phyloP scores from a whole-genome alignment of 1,284 basidiomycete species.

The Heterobasidion occidentale region DNA sequence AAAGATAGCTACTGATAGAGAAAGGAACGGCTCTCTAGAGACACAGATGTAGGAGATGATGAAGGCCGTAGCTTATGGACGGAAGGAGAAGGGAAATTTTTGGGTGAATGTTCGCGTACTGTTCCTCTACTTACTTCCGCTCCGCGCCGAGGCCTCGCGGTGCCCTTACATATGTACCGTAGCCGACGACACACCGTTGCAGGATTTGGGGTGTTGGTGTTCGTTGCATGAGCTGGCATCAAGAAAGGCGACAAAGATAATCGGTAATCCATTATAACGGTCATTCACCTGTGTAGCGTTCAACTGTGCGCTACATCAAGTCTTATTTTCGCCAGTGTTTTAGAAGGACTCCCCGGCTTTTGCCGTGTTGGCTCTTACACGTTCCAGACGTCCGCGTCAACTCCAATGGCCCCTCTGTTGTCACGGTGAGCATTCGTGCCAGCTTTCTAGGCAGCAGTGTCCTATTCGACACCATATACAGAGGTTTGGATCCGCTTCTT shows the following conservation, averaged over 20 bases:
- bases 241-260: too few relatives aligned
- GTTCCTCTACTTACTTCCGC: background rate
- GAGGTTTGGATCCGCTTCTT: slow-evolving; percentile 63
- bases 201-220: too few relatives aligned
- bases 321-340: too few relatives aligned
- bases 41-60: background rate
- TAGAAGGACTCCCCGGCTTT: too few relatives aligned
- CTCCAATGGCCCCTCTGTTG: slow-evolving; percentile 2
- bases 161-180: background rate
- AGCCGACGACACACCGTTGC: background rate
- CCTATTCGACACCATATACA: slow-evolving; percentile 17
- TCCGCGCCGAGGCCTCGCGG: background rate
- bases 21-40: background rate
- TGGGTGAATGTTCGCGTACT: background rate
- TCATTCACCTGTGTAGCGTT: too few relatives aligned
- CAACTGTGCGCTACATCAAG: too few relatives aligned
- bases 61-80: background rate
- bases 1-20: background rate
- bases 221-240: too few relatives aligned
- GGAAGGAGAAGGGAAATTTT: background rate
- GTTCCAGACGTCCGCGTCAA: too few relatives aligned
- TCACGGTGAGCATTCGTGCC: slow-evolving; percentile 14
- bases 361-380: too few relatives aligned
- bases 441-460: background rate
- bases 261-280: too few relatives aligned